Base-by-base conservation (phyloP, 2,329 filamentous ascomycete genomes). In the Diaporthe capsici region DNA sequence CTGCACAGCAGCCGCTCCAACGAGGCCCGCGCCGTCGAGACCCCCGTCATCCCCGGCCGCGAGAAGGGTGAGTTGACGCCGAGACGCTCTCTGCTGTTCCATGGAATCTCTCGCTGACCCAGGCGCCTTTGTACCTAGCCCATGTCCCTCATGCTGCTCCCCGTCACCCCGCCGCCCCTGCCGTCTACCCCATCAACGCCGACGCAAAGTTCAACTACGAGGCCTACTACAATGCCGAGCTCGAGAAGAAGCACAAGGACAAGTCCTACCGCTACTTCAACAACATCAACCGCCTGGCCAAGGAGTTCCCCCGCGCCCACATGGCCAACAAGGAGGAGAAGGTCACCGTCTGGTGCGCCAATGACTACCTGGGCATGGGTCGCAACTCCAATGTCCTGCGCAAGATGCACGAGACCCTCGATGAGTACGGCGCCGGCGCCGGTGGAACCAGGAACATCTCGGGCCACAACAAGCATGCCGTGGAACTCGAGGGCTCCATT, bases 261-360 rank as follows among this genome's bases (percentile, higher is more conserved):
- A 98, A 98, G 88, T 98, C 96, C 71, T 99, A 99, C 88, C 95
- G 97, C 82, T 98, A 98, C 88, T 99, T 99, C 89, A 99, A 99
- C 90, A 99, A 99, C 89, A 99, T 99, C 92, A 99, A 99, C 83
- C 95, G 97, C 49, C 90, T 99, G 77, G 97, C 97, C 79, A 95
- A 97, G 87, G 95, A 98, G 79, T 99, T 99, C 78, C 97, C 97
- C 42, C 94, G 94, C 78, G 97, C 97, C 61, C 97, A 99, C 85
- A 98, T 97, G 90, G 90, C 94, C 22, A 92, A 90, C 75, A 91
- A 92, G 82, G 93, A 96, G 76, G 95, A 98, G 79, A 92, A 92
- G 72, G 97, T 99, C 75, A 98, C 96, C 2, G 97, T 99, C 34
- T 99, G 97, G 97, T 99, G 97, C 89, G 97, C 96, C 83, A 99